Percentiles rank a stretch among this genome's conserved stretches.
Conservation (phyloP, 352 stramenopile genomes). For the Globisporangium canariense region DNA sequence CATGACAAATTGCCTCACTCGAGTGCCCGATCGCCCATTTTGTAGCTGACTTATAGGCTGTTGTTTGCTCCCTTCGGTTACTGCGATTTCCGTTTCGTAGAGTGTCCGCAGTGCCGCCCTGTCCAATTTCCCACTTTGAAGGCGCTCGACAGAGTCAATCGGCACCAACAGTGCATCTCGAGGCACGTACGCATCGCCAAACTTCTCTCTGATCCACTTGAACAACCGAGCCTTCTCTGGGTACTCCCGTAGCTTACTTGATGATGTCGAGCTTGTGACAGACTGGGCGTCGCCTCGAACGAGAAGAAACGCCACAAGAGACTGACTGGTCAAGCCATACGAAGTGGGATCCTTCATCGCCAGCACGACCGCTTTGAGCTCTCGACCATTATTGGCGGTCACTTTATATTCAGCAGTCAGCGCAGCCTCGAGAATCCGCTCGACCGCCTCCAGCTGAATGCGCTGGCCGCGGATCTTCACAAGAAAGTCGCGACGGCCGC, state of each 20-base stretch:
- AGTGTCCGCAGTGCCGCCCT: constrained; percentile 14
- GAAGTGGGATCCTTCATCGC: constrained; percentile 4
- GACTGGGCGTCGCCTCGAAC: neutral
- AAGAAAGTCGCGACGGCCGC: constrained; percentile 38
- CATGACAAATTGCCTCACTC: neutral
- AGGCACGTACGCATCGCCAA: constrained; percentile 31
- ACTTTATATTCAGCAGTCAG: constrained; percentile 15
- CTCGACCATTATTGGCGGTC: constrained; percentile 7
- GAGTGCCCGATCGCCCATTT: neutral
- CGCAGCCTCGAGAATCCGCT: constrained; percentile 17
- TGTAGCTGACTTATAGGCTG: neutral
- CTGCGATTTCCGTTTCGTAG: constrained; percentile 1
- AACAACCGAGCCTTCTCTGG: constrained; percentile 18
- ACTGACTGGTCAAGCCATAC: constrained; percentile 5
- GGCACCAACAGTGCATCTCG: constrained; percentile 19
- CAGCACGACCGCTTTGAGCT: neutral
- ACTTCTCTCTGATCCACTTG: constrained; percentile 28
- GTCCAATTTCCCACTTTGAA: constrained; percentile 49
- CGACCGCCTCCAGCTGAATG: constrained; percentile 49
- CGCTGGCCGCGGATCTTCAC: constrained; percentile 58
- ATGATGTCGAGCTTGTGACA: no score
- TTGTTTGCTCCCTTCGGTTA: neutral
- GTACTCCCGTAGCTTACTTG: constrained; percentile 10
- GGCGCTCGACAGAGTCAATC: constrained; percentile 18
- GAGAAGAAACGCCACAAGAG: constrained; percentile 12